Percentiles rank a stretch among this genome's conserved stretches.
Conservation (phyloP, 257 asterid genomes). For the Forsythia viridissima region DNA sequence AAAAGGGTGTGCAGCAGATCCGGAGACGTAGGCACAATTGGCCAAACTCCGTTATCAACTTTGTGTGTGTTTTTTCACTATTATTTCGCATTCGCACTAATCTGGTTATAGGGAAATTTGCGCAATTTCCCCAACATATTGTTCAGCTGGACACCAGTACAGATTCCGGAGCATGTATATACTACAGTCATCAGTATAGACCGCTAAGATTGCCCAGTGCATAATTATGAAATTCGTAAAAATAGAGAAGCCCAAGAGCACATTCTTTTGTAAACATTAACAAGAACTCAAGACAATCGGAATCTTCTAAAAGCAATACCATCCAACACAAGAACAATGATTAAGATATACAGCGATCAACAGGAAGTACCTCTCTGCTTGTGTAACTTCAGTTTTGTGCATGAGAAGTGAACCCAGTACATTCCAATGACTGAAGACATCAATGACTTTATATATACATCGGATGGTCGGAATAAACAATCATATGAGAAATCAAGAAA, state of each 20-base stretch:
- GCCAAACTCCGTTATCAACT: no score
- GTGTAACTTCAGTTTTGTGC: slow-evolving; percentile 17
- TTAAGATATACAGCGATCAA: background rate
- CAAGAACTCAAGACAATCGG: background rate
- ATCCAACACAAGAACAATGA: background rate
- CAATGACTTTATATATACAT: background rate
- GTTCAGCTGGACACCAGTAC: no score
- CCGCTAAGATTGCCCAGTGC: no score
- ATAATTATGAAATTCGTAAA: background rate
- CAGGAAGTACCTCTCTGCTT: background rate
- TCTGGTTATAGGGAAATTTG: no score
- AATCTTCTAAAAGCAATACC: background rate
- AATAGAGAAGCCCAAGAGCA: background rate
- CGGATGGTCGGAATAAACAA: background rate
- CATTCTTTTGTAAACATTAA: background rate
- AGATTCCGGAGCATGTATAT: no score
- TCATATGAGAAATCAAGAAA: background rate
- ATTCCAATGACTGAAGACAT: background rate
- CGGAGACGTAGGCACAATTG: no score
- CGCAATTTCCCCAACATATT: no score
- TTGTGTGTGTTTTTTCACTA: no score
- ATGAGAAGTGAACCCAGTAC: slow-evolving; percentile 26
- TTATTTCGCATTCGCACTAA: no score
- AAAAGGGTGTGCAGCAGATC: no score
- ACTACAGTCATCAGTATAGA: no score